Conservation (phyloP, 2,329 filamentous ascomycete genomes). For the Meredithiella fracta region DNA sequence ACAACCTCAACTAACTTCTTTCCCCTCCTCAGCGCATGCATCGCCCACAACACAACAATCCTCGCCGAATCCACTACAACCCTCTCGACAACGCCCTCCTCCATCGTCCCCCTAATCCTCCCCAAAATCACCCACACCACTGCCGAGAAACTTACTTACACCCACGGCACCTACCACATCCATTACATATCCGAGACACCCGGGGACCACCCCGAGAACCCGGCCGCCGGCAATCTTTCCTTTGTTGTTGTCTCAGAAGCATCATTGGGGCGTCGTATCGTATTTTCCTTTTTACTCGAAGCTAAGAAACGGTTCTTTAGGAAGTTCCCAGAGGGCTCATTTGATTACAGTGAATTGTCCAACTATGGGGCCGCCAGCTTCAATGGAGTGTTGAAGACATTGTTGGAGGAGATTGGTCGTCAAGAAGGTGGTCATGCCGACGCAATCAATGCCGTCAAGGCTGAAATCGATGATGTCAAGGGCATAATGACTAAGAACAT, state of each 20-base stretch:
- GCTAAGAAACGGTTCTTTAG: slow-evolving; percentile 75
- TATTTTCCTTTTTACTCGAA: slow-evolving; percentile 83
- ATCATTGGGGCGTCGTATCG: slow-evolving; percentile 68
- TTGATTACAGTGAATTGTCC: slow-evolving; percentile 61
- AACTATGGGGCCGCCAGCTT: slow-evolving; percentile 84
- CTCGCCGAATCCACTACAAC: slow-evolving; percentile 83
- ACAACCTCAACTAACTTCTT: neutral
- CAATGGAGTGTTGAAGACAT: slow-evolving; percentile 56
- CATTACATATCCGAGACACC: slow-evolving; percentile 86
- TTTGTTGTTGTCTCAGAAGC: slow-evolving; percentile 80
- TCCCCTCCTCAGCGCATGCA: slow-evolving; percentile 54
- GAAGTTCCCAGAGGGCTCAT: slow-evolving; percentile 45
- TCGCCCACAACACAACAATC: slow-evolving; percentile 86
- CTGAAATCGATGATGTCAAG: slow-evolving; percentile 81
- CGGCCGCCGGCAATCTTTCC: slow-evolving; percentile 64
- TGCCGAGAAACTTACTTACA: slow-evolving; percentile 84
- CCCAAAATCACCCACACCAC: slow-evolving; percentile 76
- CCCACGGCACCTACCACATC: slow-evolving; percentile 79
- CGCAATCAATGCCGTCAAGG: slow-evolving; percentile 65
- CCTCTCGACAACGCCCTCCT: slow-evolving; percentile 66
- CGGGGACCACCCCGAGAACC: slow-evolving; percentile 40
- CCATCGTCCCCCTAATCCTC: slow-evolving; percentile 81
- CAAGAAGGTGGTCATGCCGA: slow-evolving; percentile 61
- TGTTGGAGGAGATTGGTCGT: slow-evolving; percentile 76
- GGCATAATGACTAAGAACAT: slow-evolving; percentile 96